A percentile compares a stretch with the other conserved stretches of the same genome.
Conservation (phyloP, 441 rosid species). For the Manihot esculenta region DNA sequence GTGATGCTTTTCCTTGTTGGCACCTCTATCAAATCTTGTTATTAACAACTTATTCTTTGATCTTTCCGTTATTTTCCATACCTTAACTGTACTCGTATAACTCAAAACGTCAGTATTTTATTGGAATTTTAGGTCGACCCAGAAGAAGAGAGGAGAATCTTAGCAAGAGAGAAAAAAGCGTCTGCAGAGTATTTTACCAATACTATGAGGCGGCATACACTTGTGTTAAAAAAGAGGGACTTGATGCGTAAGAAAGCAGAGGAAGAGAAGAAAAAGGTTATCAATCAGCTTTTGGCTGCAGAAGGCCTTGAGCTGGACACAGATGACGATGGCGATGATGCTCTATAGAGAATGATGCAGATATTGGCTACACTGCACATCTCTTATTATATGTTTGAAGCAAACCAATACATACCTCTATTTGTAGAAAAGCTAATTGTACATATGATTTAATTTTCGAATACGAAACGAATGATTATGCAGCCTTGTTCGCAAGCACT, state of each 20-base stretch:
- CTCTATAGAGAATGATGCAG: slow-evolving; percentile 19
- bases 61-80: not conserved
- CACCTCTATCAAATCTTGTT: not conserved
- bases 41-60: not conserved
- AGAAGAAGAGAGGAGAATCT: slow-evolving; percentile 78
- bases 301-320: slow-evolving; percentile 92
- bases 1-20: not conserved
- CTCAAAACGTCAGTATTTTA: not conserved
- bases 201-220: slow-evolving; percentile 78
- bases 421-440: slow-evolving; percentile 18
- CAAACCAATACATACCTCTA: not conserved
- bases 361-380: not conserved
- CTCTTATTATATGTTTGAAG: too few relatives aligned
- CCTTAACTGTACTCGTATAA: not conserved
- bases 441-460: slow-evolving; percentile 16
- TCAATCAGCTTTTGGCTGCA: slow-evolving; percentile 74
- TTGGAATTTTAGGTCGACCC: slow-evolving; percentile 63
- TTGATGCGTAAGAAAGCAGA: slow-evolving; percentile 86
- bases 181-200: slow-evolving; percentile 59
- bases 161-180: slow-evolving; percentile 86
- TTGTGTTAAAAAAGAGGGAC: slow-evolving; percentile 85
- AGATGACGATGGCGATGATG: slow-evolving; percentile 46
- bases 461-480: not conserved
- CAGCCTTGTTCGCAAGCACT: not conserved
- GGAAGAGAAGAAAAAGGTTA: slow-evolving; percentile 60